phyloP scores from a whole-genome alignment of 2,329 filamentous ascomycete genomes.

The Fusarium marasasianum region DNA sequence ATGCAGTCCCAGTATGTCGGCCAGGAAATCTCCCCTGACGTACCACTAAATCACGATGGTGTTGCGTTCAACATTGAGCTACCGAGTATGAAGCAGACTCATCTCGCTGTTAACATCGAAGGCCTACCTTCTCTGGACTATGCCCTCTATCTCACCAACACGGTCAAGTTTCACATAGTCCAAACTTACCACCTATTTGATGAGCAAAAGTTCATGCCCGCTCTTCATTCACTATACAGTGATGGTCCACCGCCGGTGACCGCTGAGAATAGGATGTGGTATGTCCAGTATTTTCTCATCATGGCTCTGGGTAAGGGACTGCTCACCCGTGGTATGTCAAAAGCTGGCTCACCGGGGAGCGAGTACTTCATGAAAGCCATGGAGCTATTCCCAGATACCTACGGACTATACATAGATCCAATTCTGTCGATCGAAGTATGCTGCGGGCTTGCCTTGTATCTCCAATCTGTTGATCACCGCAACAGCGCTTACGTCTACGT shows the following conservation, averaged over 20 bases:
- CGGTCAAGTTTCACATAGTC: background rate
- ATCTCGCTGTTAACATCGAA: background rate
- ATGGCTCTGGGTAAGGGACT: background rate
- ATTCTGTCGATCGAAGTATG: background rate
- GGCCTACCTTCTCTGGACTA: background rate
- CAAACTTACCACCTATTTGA: background rate
- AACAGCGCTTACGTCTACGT: background rate
- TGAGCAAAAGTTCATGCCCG: background rate
- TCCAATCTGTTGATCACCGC: background rate
- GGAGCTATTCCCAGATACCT: background rate
- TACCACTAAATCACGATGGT: background rate
- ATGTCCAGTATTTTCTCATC: background rate
- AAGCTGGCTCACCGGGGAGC: background rate
- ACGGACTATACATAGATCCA: background rate
- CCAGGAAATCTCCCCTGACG: background rate
- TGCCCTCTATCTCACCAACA: background rate
- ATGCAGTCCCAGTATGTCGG: background rate
- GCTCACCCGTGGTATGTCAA: background rate
- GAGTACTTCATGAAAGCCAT: background rate
- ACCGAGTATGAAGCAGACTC: background rate
- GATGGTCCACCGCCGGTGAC: background rate
- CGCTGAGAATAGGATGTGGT: background rate
- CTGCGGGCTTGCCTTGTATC: background rate
- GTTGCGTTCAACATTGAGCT: background rate
- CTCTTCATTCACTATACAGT: background rate